Conservation (phyloP, 1,139 yeast species). For the Suhomyces coccinellae region DNA sequence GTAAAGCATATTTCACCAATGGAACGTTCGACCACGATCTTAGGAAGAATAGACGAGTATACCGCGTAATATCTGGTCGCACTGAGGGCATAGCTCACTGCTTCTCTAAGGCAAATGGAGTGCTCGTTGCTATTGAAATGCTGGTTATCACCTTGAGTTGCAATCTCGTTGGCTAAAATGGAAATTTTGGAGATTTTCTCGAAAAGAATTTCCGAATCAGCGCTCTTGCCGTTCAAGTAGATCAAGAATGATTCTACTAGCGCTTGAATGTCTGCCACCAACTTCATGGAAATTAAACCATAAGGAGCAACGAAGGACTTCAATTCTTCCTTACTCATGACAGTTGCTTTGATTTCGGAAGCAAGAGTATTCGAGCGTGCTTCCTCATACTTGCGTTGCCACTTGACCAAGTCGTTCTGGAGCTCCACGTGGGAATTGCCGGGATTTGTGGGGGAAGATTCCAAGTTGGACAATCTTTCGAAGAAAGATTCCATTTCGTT, state of each 20-base stretch:
- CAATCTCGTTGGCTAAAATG: conserved; percentile 48
- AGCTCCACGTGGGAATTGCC: conserved; percentile 22
- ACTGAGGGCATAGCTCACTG: conserved; percentile 75
- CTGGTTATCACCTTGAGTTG: conserved; percentile 41
- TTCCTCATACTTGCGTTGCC: conserved; percentile 52
- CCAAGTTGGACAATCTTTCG: conserved; percentile 30
- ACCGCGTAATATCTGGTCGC: conserved; percentile 75
- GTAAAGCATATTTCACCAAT: conserved; percentile 73
- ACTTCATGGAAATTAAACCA: conserved; percentile 48
- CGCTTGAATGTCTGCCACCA: conserved; percentile 48
- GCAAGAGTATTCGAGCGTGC: conserved; percentile 34
- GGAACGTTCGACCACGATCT: conserved; percentile 73
- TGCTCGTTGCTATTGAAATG: conserved; percentile 38
- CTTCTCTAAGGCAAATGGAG: conserved; percentile 54
- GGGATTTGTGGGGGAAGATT: conserved; percentile 18
- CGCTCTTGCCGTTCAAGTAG: conserved; percentile 33
- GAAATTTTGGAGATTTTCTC: conserved; percentile 56
- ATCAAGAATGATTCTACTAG: conserved; percentile 46
- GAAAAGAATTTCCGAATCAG: conserved; percentile 48
- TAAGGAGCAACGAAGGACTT: conserved; percentile 33
- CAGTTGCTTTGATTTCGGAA: conserved; percentile 24
- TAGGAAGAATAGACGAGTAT: conserved; percentile 66
- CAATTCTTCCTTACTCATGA: conserved; percentile 28
- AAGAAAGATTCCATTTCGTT: conserved; percentile 28
- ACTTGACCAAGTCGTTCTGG: conserved; percentile 33